Percentiles rank a stretch among this genome's conserved stretches.
phyloP scores from a whole-genome alignment of 2,329 filamentous ascomycete species.

The Endocalyx cinctus region DNA sequence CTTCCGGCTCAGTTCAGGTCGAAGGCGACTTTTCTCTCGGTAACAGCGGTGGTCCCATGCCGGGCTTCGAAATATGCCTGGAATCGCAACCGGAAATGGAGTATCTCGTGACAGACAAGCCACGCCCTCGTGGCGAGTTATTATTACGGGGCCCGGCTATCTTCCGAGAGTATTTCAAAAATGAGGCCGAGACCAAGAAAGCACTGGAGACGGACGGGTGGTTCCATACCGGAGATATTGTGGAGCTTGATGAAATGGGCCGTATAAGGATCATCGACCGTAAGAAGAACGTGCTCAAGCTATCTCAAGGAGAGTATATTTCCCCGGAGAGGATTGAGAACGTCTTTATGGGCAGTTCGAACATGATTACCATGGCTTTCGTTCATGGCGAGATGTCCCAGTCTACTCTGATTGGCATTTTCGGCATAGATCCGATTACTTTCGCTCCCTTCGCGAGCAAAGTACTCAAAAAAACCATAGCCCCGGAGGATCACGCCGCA shows the following conservation, averaged over 20 bases:
- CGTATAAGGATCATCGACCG: conserved; percentile 93
- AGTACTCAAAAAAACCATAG: conserved; percentile 64
- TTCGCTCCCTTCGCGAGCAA: conserved; percentile 80
- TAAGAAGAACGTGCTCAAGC: conserved; percentile 98
- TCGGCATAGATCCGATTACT: conserved; percentile 78
- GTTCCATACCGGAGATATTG: conserved; percentile 96
- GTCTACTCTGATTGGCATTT: conserved; percentile 76
- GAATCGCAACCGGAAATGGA: conserved; percentile 91
- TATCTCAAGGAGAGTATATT: conserved; percentile 96
- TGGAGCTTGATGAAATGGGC: conserved; percentile 75
- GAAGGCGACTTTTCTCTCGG: conserved; percentile 68
- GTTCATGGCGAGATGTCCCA: conserved; percentile 87
- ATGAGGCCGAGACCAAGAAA: conserved; percentile 80
- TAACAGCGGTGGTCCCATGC: conserved; percentile 73
- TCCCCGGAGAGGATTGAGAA: conserved; percentile 97
- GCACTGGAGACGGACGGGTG: conserved; percentile 82
- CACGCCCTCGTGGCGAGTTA: conserved; percentile 84
- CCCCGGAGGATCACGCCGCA: conserved; percentile 59
- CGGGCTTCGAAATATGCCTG: conserved; percentile 70
- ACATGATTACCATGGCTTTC: conserved; percentile 73
- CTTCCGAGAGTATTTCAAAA: conserved; percentile 87
- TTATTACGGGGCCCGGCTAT: conserved; percentile 74
- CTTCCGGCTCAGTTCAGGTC: conserved; percentile 66
- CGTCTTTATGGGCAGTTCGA: conserved; percentile 78
- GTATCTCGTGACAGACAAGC: conserved; percentile 82